Evolutionary conservation across 441 rosid genomes (phyloP).

Genomic region (Raphanus hybrid): DNA sequence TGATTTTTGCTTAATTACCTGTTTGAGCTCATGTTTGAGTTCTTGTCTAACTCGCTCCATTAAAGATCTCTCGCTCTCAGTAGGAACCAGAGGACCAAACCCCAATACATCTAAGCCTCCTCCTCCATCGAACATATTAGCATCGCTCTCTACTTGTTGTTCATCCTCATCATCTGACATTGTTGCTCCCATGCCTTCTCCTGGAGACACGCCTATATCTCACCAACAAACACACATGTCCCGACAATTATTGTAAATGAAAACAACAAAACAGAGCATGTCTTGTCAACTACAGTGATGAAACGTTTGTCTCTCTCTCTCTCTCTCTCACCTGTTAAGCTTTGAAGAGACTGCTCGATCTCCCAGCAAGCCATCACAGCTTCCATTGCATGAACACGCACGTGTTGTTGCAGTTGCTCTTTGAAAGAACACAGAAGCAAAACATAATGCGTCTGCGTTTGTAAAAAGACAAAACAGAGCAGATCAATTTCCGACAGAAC

Average conservation of each 20-base stretch:
- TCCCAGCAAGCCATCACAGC: constrained; percentile 99
- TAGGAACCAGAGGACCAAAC: constrained; percentile 93
- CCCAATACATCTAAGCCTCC: constrained; percentile 85
- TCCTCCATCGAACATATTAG: constrained; percentile 69
- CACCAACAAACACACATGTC: constrained; percentile 21
- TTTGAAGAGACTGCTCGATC: constrained; percentile 95
- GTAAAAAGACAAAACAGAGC: neutral
- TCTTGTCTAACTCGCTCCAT: constrained; percentile 99
- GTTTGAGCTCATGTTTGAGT: constrained; percentile 93
- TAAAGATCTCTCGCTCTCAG: constrained; percentile 92
- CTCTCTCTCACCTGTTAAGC: constrained; percentile 76
- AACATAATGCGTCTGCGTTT: constrained; percentile 85
- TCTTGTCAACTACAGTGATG: neutral
- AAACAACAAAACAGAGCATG: neutral
- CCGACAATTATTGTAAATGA: neutral
- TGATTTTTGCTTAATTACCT: constrained; percentile 49
- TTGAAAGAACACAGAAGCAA: constrained; percentile 93
- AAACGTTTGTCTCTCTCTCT: neutral
- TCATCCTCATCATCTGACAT: constrained; percentile 99
- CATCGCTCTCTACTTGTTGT: constrained; percentile 90
- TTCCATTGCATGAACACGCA: constrained; percentile 99
- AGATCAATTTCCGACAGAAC: neutral
- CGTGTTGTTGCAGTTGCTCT: constrained; percentile 99
- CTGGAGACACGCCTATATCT: constrained; percentile 88
- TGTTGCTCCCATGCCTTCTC: constrained; percentile 96